Percentiles rank a stretch among this genome's conserved stretches.
Conservation (phyloP, 768 basidiomycete species). For the Russula vinacea region DNA sequence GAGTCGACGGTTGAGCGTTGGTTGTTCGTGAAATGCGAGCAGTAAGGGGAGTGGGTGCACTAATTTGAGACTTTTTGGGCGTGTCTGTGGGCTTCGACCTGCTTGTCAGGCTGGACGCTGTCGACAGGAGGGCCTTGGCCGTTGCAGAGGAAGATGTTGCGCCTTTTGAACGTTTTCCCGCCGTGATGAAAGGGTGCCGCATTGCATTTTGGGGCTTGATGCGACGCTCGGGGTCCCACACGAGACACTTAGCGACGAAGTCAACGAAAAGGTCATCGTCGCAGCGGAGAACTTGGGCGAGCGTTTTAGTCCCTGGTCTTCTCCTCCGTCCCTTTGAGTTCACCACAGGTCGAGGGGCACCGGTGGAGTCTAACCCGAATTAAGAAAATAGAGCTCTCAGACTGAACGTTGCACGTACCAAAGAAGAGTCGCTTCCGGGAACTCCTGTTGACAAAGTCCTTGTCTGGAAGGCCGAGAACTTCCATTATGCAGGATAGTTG, state of each 20-base stretch:
- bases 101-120: slow-evolving; percentile 53
- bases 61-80: slow-evolving; percentile 86
- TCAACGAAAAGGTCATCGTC: slow-evolving; percentile 96
- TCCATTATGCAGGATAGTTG: slow-evolving; percentile 99
- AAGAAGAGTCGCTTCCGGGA: slow-evolving; percentile 95
- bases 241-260: slow-evolving; percentile 94
- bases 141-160: slow-evolving; percentile 43
- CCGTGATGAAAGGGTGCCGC: slow-evolving; percentile 84
- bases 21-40: slow-evolving; percentile 66
- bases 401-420: slow-evolving; percentile 49
- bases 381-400: neutral
- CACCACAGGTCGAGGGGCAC: slow-evolving; percentile 87
- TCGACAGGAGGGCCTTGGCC: slow-evolving; percentile 55
- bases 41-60: slow-evolving; percentile 83
- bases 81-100: slow-evolving; percentile 62
- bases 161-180: slow-evolving; percentile 52
- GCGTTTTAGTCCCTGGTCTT: slow-evolving; percentile 85
- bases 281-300: slow-evolving; percentile 84
- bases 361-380: slow-evolving; percentile 69
- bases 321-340: slow-evolving; percentile 95
- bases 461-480: slow-evolving; percentile 92
- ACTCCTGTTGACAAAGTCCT: slow-evolving; percentile 90
- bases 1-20: slow-evolving; percentile 55
- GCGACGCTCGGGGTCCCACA: slow-evolving; percentile 96
- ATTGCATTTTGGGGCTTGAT: slow-evolving; percentile 91